Evolutionary conservation across 2,329 filamentous ascomycete genomes (phyloP), one percentile per base, ranked within the genome.

Genomic region (Colletotrichum musicola): DNA sequence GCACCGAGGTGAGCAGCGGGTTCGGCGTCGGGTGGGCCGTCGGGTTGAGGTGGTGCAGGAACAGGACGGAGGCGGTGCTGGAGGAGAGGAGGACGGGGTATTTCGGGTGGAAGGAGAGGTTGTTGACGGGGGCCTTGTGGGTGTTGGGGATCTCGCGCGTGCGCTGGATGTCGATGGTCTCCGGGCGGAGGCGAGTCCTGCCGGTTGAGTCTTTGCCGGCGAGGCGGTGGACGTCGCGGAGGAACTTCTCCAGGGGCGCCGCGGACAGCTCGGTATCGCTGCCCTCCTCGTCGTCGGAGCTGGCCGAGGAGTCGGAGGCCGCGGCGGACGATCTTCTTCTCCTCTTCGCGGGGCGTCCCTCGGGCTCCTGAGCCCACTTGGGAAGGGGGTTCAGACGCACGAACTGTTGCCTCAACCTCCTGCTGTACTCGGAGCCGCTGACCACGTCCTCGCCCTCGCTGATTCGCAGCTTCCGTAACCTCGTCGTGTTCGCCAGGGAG

Each of bases 81-180:
- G 94, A 94, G 25, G 96, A 97, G 67, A 98, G 89, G 30, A 99
- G 89, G 16, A 99, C 90, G 4, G 96, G 94, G 77, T 94, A 92
- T 73, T 90, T 86, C 35, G 95, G 94, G 81, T 99, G 96, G 86
- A 98, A 98, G 10, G 90, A 91, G 42, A 99, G 88, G 49, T 92
- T 94, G 47, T 91, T 92, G 73, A 98, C 91, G 12, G 93, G 88
- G 18, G 92, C 93, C 79, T 89, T 91, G 79, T 97, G 93, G 38
- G 86, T 84, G 78, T 93, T 90, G 25, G 93, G 88, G 72, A 98
- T 92, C 78, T 98, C 94, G 78, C 95, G 92, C 71, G 93, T 89
- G 74, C 94, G 90, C 78, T 97, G 93, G 71, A 99, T 97, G 78
- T 97, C 93, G 73, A 99, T 86, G 53, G 94, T 91, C 80, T 97